phyloP scores from a whole-genome alignment of 306 rosid species.

The Prunus campanulata region DNA sequence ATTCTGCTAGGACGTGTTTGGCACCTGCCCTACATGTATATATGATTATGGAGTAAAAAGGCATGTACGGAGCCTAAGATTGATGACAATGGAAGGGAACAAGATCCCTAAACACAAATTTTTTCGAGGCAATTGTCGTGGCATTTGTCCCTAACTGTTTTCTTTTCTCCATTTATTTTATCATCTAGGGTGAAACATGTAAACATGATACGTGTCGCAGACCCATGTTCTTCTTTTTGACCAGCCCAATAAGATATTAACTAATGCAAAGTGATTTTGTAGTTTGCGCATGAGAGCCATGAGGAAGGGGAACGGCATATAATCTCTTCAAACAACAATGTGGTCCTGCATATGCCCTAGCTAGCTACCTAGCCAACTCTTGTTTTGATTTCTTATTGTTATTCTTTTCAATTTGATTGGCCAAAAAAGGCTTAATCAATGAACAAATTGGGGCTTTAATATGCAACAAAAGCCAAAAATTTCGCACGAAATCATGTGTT shows the following conservation, averaged over 20 bases:
- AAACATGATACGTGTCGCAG: conserved; percentile 50
- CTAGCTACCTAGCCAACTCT: background rate
- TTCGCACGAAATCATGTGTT: conserved; percentile 40
- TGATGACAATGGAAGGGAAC: conserved; percentile 47
- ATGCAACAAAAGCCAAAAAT: conserved; percentile 43
- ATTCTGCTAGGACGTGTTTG: conserved; percentile 48
- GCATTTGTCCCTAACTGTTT: conserved; percentile 69
- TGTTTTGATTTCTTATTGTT: background rate
- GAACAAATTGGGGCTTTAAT: conserved; percentile 18
- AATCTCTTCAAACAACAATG: conserved; percentile 38
- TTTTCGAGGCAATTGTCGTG: conserved; percentile 50
- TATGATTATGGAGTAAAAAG: conserved; percentile 27
- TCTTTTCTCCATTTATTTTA: conserved; percentile 40
- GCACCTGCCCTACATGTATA: conserved; percentile 53
- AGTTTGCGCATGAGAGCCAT: conserved; percentile 29
- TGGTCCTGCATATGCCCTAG: conserved; percentile 43
- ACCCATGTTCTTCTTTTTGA: conserved; percentile 56
- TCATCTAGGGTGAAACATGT: conserved; percentile 33
- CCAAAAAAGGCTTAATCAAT: conserved; percentile 27
- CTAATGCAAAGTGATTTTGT: background rate
- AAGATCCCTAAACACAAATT: conserved; percentile 51
- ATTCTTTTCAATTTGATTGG: conserved; percentile 18
- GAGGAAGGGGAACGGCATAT: conserved; percentile 2
- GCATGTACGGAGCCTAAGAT: conserved; percentile 38
- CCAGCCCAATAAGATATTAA: conserved; percentile 11